Base-by-base conservation (phyloP, 345 rosid genomes). In the Gossypium herbaceum region DNA sequence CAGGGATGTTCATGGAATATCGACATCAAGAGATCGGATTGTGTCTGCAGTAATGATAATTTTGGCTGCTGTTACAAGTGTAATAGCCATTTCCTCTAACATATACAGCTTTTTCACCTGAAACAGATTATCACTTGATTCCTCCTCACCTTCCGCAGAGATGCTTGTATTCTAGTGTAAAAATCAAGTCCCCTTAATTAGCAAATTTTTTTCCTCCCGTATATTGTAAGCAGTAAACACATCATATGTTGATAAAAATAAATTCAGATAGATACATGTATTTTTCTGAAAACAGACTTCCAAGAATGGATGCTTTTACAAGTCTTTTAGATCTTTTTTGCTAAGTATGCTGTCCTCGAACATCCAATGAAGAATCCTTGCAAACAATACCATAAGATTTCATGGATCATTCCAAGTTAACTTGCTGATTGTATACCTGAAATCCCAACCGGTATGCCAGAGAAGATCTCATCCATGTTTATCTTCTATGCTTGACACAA, bases 1-100 rank as follows among this genome's bases (percentile, higher is more conserved):
- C 76, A 87, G 91, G 82, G 78, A 85, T 82, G 77, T 78, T 54
- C 82, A 75, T 62, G 86, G 86, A 9, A 80, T 82, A 72, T 82
- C 87, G 9, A 81, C 87, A 1, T 11, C 51, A 52, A 80, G 61
- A 75, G 88, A 87, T 63, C 84, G 77, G 79, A 73, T 82, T 29
- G 62, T 87, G 72, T 85, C 87, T 59, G 56, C 78, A 44, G 61
- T 76, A 43, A 84, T 84, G 86, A 75, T 87, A 34, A 73, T 58
- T 50, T 78, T 85, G 68, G 87, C 87, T 54, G 79, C 82, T 56
- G 76, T 75, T 17, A 83, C 87, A 44, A 87, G 87, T 59, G 64
- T 72, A n/a, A 79, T 87, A 3, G 87, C 91, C 68, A 82, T 87
- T 74, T 79, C 86, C 2, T 71, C 82, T 44, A 83, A 85, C 71